A percentile compares a stretch with the other conserved stretches of the same genome.
phyloP scores from a whole-genome alignment of 257 asterid genomes.

The Solanum lycopersicoides region DNA sequence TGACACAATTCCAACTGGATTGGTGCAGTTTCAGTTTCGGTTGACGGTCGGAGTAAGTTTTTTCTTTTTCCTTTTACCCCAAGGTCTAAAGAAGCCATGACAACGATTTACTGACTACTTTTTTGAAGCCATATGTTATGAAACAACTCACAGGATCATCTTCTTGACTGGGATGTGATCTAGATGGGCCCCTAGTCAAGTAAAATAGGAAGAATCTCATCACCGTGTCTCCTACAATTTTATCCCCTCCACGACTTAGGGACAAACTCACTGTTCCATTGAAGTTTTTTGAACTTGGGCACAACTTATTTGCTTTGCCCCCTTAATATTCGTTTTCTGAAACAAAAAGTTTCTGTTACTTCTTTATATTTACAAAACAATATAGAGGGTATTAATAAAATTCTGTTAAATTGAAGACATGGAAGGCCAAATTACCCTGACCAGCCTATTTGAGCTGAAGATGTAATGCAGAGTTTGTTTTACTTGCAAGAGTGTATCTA shows the following conservation, averaged over 20 bases:
- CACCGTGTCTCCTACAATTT: background rate
- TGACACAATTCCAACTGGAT: background rate
- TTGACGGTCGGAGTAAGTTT: background rate
- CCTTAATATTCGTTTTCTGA: background rate
- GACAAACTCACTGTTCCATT: background rate
- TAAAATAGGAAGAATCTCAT: background rate
- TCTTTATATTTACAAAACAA: background rate
- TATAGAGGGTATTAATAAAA: background rate
- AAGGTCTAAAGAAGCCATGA: background rate
- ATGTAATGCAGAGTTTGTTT: background rate
- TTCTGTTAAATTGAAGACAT: background rate
- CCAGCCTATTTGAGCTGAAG: background rate
- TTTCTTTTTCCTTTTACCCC: background rate
- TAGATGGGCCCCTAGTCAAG: background rate
- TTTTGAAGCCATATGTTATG: background rate
- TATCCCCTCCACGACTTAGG: background rate
- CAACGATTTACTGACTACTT: background rate
- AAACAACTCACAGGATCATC: background rate
- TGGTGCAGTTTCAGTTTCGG: background rate
- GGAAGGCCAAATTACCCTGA: background rate
- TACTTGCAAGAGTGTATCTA: background rate
- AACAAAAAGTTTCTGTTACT: background rate
- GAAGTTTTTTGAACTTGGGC: background rate
- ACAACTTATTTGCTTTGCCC: background rate
- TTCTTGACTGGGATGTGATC: background rate